Conservation (phyloP, 768 basidiomycete genomes). For the Scleroderma bovista region DNA sequence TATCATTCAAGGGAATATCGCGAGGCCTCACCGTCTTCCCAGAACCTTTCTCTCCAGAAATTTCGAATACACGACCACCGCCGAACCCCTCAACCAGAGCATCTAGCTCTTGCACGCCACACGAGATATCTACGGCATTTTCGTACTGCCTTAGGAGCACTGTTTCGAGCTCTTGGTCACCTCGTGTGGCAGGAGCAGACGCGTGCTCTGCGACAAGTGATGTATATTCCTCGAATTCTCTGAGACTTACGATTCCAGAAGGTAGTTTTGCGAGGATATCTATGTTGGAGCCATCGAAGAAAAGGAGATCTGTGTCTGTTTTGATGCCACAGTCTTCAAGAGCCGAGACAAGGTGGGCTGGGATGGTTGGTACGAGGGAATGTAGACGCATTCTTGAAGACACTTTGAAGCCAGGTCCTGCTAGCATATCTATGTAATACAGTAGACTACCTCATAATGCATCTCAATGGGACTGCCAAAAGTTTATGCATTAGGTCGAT, state of each 20-base stretch:
- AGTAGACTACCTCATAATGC: too few relatives aligned
- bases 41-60: constrained; percentile 59
- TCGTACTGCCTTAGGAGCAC: constrained; percentile 10
- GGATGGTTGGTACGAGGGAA: constrained; percentile 28
- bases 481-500: too few relatives aligned
- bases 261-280: constrained; percentile 51
- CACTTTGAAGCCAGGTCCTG: too few relatives aligned
- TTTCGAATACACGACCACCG: constrained; percentile 53
- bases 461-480: too few relatives aligned
- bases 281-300: constrained; percentile 35
- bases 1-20: not conserved
- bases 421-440: too few relatives aligned
- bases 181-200: constrained; percentile 38
- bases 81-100: constrained; percentile 45
- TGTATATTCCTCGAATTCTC: constrained; percentile 41
- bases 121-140: constrained; percentile 9
- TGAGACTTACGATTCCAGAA: constrained; percentile 40
- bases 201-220: constrained; percentile 35
- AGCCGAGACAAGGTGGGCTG: constrained; percentile 38
- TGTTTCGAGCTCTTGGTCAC: constrained; percentile 21
- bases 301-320: constrained; percentile 56
- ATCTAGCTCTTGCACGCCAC: constrained; percentile 48
- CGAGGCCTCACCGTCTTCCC: constrained; percentile 61
- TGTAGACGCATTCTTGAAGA: constrained; percentile 21
- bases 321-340: constrained; percentile 46